Conservation (phyloP, 495 filamentous ascomycete genomes). For the Aspergillus steynii region DNA sequence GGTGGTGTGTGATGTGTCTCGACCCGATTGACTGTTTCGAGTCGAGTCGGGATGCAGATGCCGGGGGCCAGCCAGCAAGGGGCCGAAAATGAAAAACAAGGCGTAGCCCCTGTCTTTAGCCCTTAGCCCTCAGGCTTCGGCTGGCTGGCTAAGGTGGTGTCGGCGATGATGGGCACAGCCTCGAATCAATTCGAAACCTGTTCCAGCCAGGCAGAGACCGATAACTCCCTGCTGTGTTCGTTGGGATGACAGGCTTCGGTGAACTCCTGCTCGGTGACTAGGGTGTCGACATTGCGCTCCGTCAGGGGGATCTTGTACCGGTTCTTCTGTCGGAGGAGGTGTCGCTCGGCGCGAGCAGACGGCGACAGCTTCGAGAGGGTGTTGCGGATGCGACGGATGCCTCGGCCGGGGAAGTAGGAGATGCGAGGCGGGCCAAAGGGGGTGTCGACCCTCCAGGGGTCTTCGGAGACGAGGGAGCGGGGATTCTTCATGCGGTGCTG, state of each 20-base stretch:
- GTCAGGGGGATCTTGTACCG: constrained; percentile 45
- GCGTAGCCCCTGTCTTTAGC: no score
- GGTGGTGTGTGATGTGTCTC: no score
- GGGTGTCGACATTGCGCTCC: constrained; percentile 45
- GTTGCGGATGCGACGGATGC: constrained; percentile 41
- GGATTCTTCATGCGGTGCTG: constrained; percentile 28
- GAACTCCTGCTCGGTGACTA: constrained; percentile 41
- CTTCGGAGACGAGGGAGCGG: constrained; percentile 31
- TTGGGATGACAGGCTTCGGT: constrained; percentile 60
- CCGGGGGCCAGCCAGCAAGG: no score
- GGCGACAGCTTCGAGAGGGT: constrained; percentile 39
- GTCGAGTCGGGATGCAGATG: no score
- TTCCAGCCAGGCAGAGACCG: constrained; percentile 70
- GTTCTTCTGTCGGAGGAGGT: constrained; percentile 43
- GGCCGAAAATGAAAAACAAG: no score
- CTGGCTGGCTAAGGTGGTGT: no score
- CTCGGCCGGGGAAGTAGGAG: constrained; percentile 27
- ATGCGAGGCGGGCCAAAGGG: constrained; percentile 44
- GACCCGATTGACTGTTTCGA: no score
- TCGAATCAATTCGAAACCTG: constrained; percentile 46
- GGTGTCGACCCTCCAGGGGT: constrained; percentile 36
- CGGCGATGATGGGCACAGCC: not conserved
- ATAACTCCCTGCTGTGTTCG: constrained; percentile 57
- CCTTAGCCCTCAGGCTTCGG: no score
- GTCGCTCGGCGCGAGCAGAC: constrained; percentile 40